Evolutionary conservation across 176 grass and related monocot genomes (phyloP).

Genomic region (Aegilops bicornis): DNA sequence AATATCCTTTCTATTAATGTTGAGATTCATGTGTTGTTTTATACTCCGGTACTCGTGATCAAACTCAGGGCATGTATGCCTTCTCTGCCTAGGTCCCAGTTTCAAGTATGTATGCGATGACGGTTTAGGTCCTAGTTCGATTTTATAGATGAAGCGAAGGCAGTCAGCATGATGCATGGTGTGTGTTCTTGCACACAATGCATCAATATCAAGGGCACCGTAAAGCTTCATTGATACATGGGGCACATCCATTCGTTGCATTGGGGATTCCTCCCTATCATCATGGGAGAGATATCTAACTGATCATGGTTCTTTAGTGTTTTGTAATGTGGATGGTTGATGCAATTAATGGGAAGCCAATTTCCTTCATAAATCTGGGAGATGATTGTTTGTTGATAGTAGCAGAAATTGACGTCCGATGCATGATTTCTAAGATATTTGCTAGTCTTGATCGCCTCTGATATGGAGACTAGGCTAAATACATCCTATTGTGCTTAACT

Average conservation of each 20-base stretch:
- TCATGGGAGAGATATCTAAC: neutral
- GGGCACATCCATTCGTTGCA: too few relatives aligned
- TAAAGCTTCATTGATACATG: too few relatives aligned
- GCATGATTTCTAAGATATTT: too few relatives aligned
- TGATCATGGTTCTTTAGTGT: neutral
- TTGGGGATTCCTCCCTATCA: too few relatives aligned
- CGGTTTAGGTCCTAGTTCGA: too few relatives aligned
- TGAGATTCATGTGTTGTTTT: neutral
- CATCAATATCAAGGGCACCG: too few relatives aligned
- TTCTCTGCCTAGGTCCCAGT: too few relatives aligned
- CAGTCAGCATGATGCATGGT: too few relatives aligned
- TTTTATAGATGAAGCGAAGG: too few relatives aligned
- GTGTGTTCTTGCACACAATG: too few relatives aligned
- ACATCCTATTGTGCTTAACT: neutral
- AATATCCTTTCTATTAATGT: neutral
- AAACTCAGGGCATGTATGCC: neutral
- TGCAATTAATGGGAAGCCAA: neutral
- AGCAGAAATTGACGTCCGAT: too few relatives aligned
- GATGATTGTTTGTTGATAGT: neutral
- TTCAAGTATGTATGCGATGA: too few relatives aligned
- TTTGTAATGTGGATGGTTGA: neutral
- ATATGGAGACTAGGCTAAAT: neutral
- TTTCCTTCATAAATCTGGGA: neutral
- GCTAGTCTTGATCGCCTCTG: neutral
- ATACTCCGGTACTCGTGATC: neutral